A percentile compares a stretch with the other conserved stretches of the same genome.
phyloP scores from a whole-genome alignment of 2,329 filamentous ascomycete genomes.

The Pseudocercospora fuligena region DNA sequence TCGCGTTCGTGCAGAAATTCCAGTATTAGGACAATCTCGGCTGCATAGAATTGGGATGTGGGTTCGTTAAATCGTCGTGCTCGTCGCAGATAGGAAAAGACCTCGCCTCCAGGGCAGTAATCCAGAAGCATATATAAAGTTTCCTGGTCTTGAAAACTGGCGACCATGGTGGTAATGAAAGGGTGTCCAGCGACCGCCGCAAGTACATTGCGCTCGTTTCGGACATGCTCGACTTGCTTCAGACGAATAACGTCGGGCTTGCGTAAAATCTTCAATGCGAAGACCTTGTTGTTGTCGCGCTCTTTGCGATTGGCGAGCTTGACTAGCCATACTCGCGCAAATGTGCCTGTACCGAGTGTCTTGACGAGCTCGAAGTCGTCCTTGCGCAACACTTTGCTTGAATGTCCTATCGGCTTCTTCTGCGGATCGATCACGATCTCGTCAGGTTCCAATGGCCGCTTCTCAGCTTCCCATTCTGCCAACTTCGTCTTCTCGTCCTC shows the following conservation, averaged over 20 bases:
- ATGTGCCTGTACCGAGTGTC: constrained; percentile 76
- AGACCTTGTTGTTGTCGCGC: constrained; percentile 62
- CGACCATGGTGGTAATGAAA: constrained; percentile 79
- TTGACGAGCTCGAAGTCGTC: constrained; percentile 74
- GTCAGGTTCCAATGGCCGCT: constrained; percentile 48
- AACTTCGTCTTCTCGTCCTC: constrained; percentile 54
- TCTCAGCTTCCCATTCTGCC: constrained; percentile 53
- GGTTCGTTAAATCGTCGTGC: constrained; percentile 78
- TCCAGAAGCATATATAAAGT: constrained; percentile 83
- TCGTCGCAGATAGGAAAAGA: constrained; percentile 81
- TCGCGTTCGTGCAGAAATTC: constrained; percentile 80
- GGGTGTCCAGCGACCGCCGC: constrained; percentile 78
- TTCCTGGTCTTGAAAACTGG: constrained; percentile 78
- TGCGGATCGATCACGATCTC: constrained; percentile 50
- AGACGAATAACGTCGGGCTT: constrained; percentile 73
- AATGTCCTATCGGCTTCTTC: constrained; percentile 54
- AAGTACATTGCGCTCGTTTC: constrained; percentile 79
- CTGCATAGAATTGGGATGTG: constrained; percentile 79
- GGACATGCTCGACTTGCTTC: constrained; percentile 86
- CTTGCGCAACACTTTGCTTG: constrained; percentile 51
- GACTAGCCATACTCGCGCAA: constrained; percentile 81
- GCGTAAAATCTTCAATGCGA: constrained; percentile 79
- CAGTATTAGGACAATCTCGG: constrained; percentile 80
- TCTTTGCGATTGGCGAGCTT: constrained; percentile 59
- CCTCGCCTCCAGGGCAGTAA: constrained; percentile 81